A percentile compares a stretch with the other conserved stretches of the same genome.
phyloP scores from a whole-genome alignment of 371 early-diverging fungal genomes.

The Gilbertella persicaria region DNA sequence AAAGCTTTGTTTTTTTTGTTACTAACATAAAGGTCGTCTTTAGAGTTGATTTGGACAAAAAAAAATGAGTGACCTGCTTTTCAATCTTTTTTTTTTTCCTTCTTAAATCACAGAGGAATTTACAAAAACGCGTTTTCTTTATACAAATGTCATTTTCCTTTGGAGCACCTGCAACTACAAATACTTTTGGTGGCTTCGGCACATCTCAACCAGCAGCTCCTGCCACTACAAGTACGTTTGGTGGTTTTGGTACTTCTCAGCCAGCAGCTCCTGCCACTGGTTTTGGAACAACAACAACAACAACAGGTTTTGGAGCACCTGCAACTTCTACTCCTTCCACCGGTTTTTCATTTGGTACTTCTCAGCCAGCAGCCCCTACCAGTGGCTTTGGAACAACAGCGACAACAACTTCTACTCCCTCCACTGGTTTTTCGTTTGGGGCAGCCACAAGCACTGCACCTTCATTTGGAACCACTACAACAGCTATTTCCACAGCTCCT shows the following conservation, averaged over 20 bases:
- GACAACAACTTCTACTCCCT: constrained; percentile 5
- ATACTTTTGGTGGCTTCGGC: background rate
- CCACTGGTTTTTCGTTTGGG: constrained; percentile 1
- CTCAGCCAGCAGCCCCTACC: background rate
- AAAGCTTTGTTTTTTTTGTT: too few species aligned
- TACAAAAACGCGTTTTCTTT: constrained; percentile 14
- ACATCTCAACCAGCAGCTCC: constrained; percentile 17
- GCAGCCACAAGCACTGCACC: constrained; percentile 10
- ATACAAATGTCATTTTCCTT: constrained; percentile 24
- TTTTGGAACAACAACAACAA: background rate
- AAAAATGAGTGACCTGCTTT: too few species aligned
- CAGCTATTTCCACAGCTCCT: constrained; percentile 10
- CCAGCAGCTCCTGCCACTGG: constrained; percentile 8
- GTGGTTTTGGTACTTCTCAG: constrained; percentile 29
- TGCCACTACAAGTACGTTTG: constrained; percentile 7
- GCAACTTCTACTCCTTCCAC: constrained; percentile 9
- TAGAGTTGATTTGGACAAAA: too few species aligned
- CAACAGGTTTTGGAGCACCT: background rate
- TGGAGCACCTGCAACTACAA: constrained; percentile 30
- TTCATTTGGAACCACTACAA: constrained; percentile 13
- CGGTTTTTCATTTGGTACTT: background rate
- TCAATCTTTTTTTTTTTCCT: too few species aligned
- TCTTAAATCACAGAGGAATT: too few species aligned
- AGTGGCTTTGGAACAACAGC: constrained; percentile 14
- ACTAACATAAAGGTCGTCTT: too few species aligned